A percentile compares a stretch with the other conserved stretches of the same genome.
Evolutionary conservation across 192 early-diverging fungal species (phyloP).

Genomic region (Linnemannia schmuckeri): DNA sequence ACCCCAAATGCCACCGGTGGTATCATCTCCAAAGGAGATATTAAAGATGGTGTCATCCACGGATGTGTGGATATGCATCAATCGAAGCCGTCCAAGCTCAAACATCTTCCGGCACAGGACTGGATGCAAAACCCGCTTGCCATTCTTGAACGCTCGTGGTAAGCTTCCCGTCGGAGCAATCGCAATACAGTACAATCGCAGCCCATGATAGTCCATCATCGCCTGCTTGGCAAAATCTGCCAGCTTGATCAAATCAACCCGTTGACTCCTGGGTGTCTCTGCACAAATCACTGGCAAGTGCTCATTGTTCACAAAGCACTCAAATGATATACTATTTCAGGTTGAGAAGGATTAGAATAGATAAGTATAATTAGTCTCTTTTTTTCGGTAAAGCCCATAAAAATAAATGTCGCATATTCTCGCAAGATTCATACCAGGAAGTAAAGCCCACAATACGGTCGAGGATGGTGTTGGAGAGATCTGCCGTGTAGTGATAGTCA

Average conservation of each 20-base stretch:
- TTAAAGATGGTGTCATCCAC: conserved; percentile 74
- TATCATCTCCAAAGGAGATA: conserved; percentile 68
- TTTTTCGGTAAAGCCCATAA: background rate
- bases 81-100: conserved; percentile 69
- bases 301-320: conserved; percentile 76
- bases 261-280: conserved; percentile 68
- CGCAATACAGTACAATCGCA: conserved; percentile 72
- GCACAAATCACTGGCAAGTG: conserved; percentile 79
- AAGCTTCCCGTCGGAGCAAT: conserved; percentile 71
- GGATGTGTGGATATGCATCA: conserved; percentile 68
- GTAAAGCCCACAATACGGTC: conserved; percentile 57
- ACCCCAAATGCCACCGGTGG: conserved; percentile 64
- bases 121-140: conserved; percentile 73
- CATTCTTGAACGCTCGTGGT: conserved; percentile 80
- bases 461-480: conserved; percentile 41
- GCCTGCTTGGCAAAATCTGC: conserved; percentile 68
- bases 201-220: conserved; percentile 70
- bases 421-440: conserved; percentile 32
- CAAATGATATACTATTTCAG: conserved; percentile 68
- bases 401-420: background rate
- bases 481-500: conserved; percentile 45
- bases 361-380: background rate
- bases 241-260: conserved; percentile 61
- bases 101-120: conserved; percentile 75
- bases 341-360: background rate